A percentile compares a stretch with the other conserved stretches of the same genome.
Evolutionary conservation across 306 rosid species (phyloP).

Genomic region (Quercus rubra): DNA sequence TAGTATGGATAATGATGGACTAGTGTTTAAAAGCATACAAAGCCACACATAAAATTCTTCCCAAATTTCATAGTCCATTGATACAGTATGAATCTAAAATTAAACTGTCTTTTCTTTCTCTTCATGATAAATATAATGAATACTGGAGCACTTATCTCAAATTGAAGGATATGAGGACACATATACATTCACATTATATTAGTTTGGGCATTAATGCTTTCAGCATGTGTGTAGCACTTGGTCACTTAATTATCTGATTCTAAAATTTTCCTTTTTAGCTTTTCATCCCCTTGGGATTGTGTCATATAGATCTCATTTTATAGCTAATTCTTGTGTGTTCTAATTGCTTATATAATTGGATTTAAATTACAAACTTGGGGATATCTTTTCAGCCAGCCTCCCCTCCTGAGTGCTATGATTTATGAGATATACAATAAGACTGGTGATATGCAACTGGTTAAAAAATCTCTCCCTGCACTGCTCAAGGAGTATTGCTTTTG

Average conservation of each 20-base stretch:
- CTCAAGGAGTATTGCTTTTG: constrained; percentile 75
- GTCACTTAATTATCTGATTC: background rate
- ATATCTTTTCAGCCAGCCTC: constrained; percentile 83
- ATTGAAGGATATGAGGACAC: background rate
- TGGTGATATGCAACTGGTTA: constrained; percentile 58
- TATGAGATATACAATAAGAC: constrained; percentile 63
- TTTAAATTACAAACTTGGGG: constrained; percentile 8
- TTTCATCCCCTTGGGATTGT: background rate
- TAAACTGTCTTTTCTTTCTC: background rate
- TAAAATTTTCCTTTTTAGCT: background rate
- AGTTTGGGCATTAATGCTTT: too few relatives aligned
- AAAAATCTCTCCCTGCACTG: constrained; percentile 70
- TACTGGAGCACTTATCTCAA: background rate
- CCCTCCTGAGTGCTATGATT: constrained; percentile 88
- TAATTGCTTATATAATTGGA: background rate
- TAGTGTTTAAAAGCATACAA: background rate
- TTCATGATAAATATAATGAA: background rate
- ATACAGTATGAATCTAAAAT: background rate
- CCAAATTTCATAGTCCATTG: background rate
- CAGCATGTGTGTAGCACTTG: too few relatives aligned
- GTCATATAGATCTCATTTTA: background rate
- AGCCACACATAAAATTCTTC: background rate
- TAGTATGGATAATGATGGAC: too few relatives aligned
- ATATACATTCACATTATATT: background rate
- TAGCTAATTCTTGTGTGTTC: background rate